Evolutionary conservation across 176 grass and related monocot genomes (phyloP).

Genomic region (Phyllostachys edulis): DNA sequence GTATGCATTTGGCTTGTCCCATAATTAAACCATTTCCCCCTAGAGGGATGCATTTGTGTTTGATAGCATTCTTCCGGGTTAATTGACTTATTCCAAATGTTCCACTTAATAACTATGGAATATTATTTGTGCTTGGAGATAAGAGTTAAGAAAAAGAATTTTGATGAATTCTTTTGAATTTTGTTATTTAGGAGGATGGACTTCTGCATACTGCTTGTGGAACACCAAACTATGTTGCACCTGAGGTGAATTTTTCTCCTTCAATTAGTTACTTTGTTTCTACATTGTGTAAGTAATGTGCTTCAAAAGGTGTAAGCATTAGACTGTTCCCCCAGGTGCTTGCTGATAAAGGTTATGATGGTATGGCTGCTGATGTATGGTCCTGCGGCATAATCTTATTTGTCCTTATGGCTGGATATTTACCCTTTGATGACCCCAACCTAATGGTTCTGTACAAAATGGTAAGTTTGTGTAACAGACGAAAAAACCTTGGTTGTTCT

Average conservation of each 20-base stretch:
- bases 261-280: not conserved
- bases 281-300: constrained; percentile 4
- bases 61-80: not conserved
- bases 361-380: constrained; percentile 87
- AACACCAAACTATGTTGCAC: constrained; percentile 97
- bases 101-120: not conserved
- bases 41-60: not conserved
- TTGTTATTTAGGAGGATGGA: constrained; percentile 57
- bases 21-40: not conserved
- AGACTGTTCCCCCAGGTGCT: constrained; percentile 61
- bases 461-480: constrained; percentile 41
- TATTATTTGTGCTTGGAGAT: not conserved
- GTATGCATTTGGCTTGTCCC: not conserved
- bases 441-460: constrained; percentile 66
- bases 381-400: constrained; percentile 97
- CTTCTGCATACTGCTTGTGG: constrained; percentile 95
- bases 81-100: not conserved
- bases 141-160: not conserved
- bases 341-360: constrained; percentile 94
- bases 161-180: not conserved
- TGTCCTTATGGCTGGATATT: constrained; percentile 93
- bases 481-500: not conserved
- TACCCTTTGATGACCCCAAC: constrained; percentile 86
- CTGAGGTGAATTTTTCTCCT: constrained; percentile 59
- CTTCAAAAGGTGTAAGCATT: constrained; percentile 32